Conservation (phyloP, 345 rosid genomes). For the Eucalyptus polyanthemos region DNA sequence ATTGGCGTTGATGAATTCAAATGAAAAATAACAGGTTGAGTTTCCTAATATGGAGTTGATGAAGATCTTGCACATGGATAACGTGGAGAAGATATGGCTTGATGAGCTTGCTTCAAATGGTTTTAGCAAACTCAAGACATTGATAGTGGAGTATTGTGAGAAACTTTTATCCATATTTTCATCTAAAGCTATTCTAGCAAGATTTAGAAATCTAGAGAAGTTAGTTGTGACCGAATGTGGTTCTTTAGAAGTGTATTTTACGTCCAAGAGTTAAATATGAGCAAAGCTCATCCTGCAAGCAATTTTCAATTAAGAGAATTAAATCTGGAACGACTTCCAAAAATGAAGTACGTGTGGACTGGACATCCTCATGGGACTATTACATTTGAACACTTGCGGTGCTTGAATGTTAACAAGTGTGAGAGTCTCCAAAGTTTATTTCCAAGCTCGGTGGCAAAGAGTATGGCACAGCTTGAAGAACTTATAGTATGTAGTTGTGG, state of each 20-base stretch:
- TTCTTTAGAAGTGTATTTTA: not conserved
- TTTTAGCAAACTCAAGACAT: not conserved
- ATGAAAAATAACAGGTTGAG: not conserved
- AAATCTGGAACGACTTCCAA: rapidly evolving
- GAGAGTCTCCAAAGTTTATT: not conserved
- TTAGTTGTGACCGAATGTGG: rapidly evolving
- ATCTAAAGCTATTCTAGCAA: rapidly evolving
- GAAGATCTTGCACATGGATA: not conserved
- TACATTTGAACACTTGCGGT: rapidly evolving
- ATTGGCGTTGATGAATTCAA: rapidly evolving
- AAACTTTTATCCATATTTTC: not conserved
- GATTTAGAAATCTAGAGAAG: rapidly evolving
- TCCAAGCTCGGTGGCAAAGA: not conserved
- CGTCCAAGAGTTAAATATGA: rapidly evolving
- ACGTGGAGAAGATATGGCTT: not conserved
- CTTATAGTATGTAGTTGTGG: rapidly evolving
- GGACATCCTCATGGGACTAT: rapidly evolving
- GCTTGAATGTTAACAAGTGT: rapidly evolving
- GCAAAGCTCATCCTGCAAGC: rapidly evolving
- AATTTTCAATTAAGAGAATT: not conserved
- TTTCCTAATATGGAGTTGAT: rapidly evolving
- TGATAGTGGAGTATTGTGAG: not conserved
- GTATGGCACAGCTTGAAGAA: not conserved
- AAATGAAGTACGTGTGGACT: not conserved
- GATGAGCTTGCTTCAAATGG: not conserved